Evolutionary conservation across 495 filamentous ascomycete genomes (phyloP).

Genomic region (Penicillium flavigenum): DNA sequence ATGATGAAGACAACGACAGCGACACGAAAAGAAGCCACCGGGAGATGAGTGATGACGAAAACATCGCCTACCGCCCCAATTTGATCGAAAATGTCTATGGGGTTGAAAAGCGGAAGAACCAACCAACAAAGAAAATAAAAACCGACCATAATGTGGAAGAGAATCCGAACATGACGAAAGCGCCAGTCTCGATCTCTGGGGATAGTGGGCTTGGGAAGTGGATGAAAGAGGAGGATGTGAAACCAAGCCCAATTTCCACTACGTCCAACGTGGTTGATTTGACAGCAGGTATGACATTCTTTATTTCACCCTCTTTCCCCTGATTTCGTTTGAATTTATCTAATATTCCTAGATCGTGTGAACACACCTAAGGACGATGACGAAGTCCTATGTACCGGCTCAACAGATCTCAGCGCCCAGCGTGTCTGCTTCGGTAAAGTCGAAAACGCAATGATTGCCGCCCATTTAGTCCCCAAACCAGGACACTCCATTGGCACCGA

Average conservation of each 20-base stretch:
- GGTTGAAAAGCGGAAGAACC: slow-evolving; percentile 60
- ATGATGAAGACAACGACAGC: slow-evolving; percentile 25
- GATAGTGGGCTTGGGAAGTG: slow-evolving; percentile 62
- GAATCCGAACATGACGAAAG: slow-evolving; percentile 41
- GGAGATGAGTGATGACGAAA: slow-evolving; percentile 31
- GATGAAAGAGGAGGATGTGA: slow-evolving; percentile 54
- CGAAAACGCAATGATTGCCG: slow-evolving; percentile 65
- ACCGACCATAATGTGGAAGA: slow-evolving; percentile 36
- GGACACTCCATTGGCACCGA: slow-evolving; percentile 47
- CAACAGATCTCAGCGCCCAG: slow-evolving; percentile 46
- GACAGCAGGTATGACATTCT: slow-evolving; percentile 50
- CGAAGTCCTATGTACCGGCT: slow-evolving; percentile 46
- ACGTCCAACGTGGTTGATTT: slow-evolving; percentile 58
- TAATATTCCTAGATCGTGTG: slow-evolving; percentile 22
- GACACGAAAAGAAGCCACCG: slow-evolving; percentile 33
- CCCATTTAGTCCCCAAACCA: slow-evolving; percentile 65
- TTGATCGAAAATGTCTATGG: slow-evolving; percentile 70
- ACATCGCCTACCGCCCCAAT: slow-evolving; percentile 28
- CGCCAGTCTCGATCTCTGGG: slow-evolving; percentile 44
- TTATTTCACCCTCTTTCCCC: neutral
- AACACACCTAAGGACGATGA: slow-evolving; percentile 38
- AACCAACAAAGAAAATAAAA: slow-evolving; percentile 67
- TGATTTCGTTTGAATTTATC: neutral
- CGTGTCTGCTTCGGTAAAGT: slow-evolving; percentile 87
- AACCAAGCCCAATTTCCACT: slow-evolving; percentile 25